Conservation (phyloP, 306 rosid genomes). For the Chamaecrista fasciculata region DNA sequence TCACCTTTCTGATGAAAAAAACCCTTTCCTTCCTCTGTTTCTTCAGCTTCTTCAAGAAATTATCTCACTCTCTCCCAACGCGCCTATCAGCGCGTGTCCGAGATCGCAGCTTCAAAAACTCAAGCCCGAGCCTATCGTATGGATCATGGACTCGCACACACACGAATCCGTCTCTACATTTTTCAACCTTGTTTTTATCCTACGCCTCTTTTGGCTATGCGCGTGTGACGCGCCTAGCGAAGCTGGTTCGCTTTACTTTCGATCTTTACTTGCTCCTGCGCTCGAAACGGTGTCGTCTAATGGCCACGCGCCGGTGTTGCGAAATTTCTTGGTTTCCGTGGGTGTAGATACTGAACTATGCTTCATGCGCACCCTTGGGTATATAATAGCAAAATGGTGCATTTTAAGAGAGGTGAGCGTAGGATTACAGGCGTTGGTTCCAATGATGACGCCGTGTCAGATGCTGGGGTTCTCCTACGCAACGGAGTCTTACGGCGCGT, state of each 20-base stretch:
- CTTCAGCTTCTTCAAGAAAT: constrained; percentile 91
- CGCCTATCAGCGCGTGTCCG: constrained; percentile 70
- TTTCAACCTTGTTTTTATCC: constrained; percentile 67
- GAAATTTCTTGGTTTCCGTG: constrained; percentile 61
- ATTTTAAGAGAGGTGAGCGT: constrained; percentile 50
- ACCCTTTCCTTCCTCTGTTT: constrained; percentile 75
- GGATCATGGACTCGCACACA: constrained; percentile 93
- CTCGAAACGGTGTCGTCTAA: constrained; percentile 46
- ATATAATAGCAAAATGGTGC: constrained; percentile 72
- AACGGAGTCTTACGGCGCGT: constrained; percentile 68
- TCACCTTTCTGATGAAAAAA: constrained; percentile 48
- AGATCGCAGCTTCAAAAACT: constrained; percentile 78
- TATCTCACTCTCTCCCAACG: constrained; percentile 68
- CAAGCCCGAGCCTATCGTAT: constrained; percentile 68
- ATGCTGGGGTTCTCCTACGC: constrained; percentile 62
- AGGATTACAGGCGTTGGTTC: constrained; percentile 49
- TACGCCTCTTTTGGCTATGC: constrained; percentile 89
- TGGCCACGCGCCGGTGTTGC: constrained; percentile 49
- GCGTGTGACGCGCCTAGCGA: constrained; percentile 70
- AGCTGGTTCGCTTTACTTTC: constrained; percentile 73
- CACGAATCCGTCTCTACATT: constrained; percentile 73
- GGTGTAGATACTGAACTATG: constrained; percentile 81
- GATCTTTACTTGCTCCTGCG: constrained; percentile 49
- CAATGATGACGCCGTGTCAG: constrained; percentile 23
- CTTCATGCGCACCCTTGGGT: constrained; percentile 86